Evolutionary conservation across 1,139 yeast species (phyloP).

Genomic region (Magnusiomyces fungicola): DNA sequence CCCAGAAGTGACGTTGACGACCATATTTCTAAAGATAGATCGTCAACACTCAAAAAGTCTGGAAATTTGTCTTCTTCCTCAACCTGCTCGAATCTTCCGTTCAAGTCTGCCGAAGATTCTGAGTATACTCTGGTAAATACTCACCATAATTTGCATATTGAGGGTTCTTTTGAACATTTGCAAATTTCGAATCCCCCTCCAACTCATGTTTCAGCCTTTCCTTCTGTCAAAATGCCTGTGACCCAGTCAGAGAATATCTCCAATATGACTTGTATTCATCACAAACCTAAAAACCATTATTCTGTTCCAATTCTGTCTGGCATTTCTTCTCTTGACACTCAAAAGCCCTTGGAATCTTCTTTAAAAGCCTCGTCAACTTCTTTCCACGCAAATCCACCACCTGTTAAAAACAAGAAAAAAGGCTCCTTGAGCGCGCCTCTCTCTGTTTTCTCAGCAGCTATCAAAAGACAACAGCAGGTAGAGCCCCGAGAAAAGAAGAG

Average conservation of each 20-base stretch:
- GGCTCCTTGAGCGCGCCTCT: not conserved
- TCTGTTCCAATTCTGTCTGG: not conserved
- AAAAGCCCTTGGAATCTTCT: not conserved
- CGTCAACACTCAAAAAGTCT: no score
- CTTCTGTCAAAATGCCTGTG: no score
- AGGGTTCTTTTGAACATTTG: no score
- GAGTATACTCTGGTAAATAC: not conserved
- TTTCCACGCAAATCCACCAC: not conserved
- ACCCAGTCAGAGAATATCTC: no score
- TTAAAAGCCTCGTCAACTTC: not conserved
- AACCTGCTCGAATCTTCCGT: not conserved
- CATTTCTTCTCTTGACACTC: not conserved
- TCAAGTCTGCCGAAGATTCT: not conserved
- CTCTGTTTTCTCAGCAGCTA: not conserved
- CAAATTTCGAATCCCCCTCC: no score
- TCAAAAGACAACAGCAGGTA: not conserved
- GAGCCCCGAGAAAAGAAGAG: not conserved
- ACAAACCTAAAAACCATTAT: no score
- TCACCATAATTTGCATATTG: not conserved
- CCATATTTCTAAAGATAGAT: no score
- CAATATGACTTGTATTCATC: no score
- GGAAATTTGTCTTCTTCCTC: not conserved
- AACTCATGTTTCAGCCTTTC: no score
- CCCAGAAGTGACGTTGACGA: no score
- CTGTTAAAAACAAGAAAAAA: not conserved